These are phyloP conservation scores for Verticillium albo-atrum DNA, from an alignment of 2,329 filamentous ascomycete genomes.

Conservation along the genomic window DNA sequence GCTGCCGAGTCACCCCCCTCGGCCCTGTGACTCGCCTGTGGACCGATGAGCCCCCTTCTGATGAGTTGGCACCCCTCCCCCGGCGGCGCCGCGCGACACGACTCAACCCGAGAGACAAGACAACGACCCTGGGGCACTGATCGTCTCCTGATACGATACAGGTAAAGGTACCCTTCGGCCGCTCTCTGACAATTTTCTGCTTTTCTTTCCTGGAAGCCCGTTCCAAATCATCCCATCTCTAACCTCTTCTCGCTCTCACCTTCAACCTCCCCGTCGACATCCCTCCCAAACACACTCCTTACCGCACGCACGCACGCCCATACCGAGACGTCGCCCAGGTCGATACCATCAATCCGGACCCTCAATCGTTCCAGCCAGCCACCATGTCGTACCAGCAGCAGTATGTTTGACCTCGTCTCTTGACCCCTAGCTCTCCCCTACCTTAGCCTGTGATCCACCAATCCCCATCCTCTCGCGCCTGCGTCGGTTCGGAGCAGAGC, in stretches of 20 bases:
- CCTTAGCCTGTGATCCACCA: not conserved
- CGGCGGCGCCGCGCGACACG: not conserved
- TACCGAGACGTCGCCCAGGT: not conserved
- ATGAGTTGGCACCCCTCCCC: not conserved
- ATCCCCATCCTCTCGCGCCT: not conserved
- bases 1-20: not conserved
- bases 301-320: not conserved
- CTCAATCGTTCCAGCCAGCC: not conserved
- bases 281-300: not conserved
- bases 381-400: slow-evolving; percentile 3
- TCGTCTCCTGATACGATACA: not conserved
- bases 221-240: not conserved
- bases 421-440: not conserved
- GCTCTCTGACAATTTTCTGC: not conserved
- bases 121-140: not conserved
- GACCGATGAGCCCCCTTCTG: not conserved
- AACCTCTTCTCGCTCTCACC: not conserved
- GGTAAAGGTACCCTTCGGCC: not conserved
- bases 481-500: not conserved
- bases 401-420: not conserved
- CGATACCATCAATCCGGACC: not conserved
- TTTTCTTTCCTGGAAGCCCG: not conserved
- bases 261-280: not conserved
- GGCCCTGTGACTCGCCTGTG: not conserved
- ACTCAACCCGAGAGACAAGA: not conserved